These are phyloP conservation scores for Eutrema japonicum DNA, from an alignment of 345 rosid genomes.

Conservation along the genomic window DNA sequence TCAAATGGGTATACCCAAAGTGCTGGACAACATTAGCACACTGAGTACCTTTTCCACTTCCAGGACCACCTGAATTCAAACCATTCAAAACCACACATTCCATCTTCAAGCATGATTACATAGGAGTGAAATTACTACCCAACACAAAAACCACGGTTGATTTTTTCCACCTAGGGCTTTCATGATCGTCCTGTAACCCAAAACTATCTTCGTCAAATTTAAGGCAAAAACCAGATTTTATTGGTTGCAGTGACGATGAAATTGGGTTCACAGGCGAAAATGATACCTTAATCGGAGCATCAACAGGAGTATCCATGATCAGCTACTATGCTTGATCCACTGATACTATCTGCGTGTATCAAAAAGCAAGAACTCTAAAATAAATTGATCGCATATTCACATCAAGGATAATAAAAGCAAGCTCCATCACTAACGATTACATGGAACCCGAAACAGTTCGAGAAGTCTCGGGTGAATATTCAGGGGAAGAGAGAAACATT, in stretches of 20 bases:
- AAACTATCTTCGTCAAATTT: background rate
- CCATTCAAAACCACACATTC: background rate
- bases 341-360: constrained; percentile 6
- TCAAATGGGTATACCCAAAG: constrained; percentile 77
- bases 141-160: constrained; percentile 83
- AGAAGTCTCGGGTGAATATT: background rate
- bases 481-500: background rate
- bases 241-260: background rate
- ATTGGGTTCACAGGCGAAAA: background rate
- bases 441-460: no score
- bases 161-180: constrained; percentile 56
- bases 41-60: constrained; percentile 89
- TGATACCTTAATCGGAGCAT: constrained; percentile 55
- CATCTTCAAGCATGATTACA: background rate
- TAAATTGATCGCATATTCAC: background rate
- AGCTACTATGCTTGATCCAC: constrained; percentile 21
- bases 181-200: constrained; percentile 56
- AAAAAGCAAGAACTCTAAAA: background rate
- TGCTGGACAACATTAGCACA: constrained; percentile 66
- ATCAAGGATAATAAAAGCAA: background rate
- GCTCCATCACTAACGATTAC: background rate
- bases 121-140: constrained; percentile 52
- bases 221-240: background rate
- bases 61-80: constrained; percentile 79
- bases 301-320: constrained; percentile 60